Percentiles rank a stretch among this genome's conserved stretches.
Conservation (phyloP, 2,329 filamentous ascomycete genomes). For the Aspergillus latus region DNA sequence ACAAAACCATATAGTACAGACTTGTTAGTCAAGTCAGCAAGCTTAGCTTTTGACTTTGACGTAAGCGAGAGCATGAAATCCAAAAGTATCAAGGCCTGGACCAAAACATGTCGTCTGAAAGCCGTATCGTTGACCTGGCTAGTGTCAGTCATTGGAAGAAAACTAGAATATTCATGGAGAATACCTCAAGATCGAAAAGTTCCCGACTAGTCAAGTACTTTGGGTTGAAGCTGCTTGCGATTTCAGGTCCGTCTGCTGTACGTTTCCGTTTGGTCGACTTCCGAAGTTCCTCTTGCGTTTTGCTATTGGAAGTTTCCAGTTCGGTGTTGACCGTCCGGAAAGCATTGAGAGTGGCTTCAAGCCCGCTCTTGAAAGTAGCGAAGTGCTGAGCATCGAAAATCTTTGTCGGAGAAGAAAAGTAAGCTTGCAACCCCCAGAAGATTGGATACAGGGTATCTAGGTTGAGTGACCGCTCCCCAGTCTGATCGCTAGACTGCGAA, state of each 20-base stretch:
- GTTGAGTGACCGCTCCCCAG: slow-evolving; percentile 53
- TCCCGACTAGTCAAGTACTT: slow-evolving; percentile 97
- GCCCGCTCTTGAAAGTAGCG: slow-evolving; percentile 60
- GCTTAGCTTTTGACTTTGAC: slow-evolving; percentile 74
- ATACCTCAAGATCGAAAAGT: slow-evolving; percentile 88
- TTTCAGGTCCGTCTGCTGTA: slow-evolving; percentile 59
- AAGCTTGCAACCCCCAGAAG: slow-evolving; percentile 91
- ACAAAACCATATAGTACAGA: slow-evolving; percentile 82
- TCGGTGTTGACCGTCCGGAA: slow-evolving; percentile 72
- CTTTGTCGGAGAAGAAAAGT: slow-evolving; percentile 84
- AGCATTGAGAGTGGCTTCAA: slow-evolving; percentile 65
- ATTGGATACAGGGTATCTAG: slow-evolving; percentile 77
- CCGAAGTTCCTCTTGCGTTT: slow-evolving; percentile 62
- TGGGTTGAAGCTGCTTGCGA: slow-evolving; percentile 81
- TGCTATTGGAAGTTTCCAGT: slow-evolving; percentile 64
- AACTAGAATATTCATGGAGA: slow-evolving; percentile 18
- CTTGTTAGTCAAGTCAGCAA: slow-evolving; percentile 74
- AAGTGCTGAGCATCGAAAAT: slow-evolving; percentile 74
- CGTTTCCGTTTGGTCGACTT: slow-evolving; percentile 70
- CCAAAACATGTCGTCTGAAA: slow-evolving; percentile 89
- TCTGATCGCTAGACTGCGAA: slow-evolving; percentile 22
- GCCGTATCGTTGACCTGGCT: slow-evolving; percentile 82
- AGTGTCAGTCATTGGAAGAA: slow-evolving; percentile 26
- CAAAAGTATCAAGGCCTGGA: slow-evolving; percentile 90
- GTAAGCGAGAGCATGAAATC: slow-evolving; percentile 94